These are phyloP conservation scores for Avena eriantha DNA, from an alignment of 176 grass and related monocot species.

Conservation along the genomic window DNA sequence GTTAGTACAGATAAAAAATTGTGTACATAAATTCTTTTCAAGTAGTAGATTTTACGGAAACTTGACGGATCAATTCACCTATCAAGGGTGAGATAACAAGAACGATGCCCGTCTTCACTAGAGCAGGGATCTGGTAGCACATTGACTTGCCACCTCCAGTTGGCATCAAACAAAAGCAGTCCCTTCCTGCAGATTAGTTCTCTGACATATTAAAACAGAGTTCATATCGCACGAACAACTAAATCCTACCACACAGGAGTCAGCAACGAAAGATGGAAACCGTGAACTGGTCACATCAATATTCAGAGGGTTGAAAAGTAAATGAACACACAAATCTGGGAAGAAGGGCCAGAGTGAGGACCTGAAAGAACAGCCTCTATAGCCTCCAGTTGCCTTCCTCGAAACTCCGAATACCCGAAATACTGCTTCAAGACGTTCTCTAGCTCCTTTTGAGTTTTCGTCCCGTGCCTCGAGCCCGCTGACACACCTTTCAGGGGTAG, in stretches of 20 bases:
- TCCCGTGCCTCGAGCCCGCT: conserved; percentile 15
- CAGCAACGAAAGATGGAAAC: not conserved
- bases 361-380: conserved; percentile 95
- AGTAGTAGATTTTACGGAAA: conserved; percentile 31
- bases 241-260: not conserved
- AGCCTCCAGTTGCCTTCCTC: conserved; percentile 84
- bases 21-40: conserved; percentile 35
- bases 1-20: conserved; percentile 44
- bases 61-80: conserved; percentile 53
- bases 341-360: conserved; percentile 18
- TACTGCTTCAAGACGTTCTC: conserved; percentile 63
- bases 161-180: conserved; percentile 99
- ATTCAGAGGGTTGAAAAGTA: not conserved
- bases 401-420: conserved; percentile 81
- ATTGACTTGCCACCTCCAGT: conserved; percentile 98
- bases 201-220: conserved; percentile 21
- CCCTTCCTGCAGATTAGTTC: conserved; percentile 66
- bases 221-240: not conserved
- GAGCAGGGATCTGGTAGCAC: conserved; percentile 93
- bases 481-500: conserved; percentile 58
- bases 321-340: not conserved
- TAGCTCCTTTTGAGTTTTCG: conserved; percentile 51
- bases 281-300: not conserved
- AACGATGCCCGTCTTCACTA: conserved; percentile 87
- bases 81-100: conserved; percentile 98